Conservation (phyloP, 2,329 filamentous ascomycete genomes). For the Ceratocystis ficicola region DNA sequence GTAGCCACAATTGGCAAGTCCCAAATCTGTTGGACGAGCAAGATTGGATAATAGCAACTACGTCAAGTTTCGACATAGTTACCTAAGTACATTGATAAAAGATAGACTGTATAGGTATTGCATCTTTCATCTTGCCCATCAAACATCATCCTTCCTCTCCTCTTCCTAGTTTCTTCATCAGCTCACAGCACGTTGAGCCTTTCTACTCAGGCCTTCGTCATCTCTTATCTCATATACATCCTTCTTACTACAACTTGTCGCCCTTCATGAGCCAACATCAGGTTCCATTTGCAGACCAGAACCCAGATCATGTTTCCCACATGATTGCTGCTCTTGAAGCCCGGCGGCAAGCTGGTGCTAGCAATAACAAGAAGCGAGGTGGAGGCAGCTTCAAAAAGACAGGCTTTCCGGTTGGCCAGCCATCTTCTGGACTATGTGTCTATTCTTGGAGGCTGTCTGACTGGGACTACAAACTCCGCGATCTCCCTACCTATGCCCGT, state of each 20-base stretch:
- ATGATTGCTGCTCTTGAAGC: constrained; percentile 54
- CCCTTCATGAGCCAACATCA: constrained; percentile 23
- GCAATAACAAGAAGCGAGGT: constrained; percentile 37
- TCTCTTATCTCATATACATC: too few species aligned
- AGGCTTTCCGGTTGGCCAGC: constrained; percentile 56
- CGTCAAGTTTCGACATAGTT: too few species aligned
- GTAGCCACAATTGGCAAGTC: too few species aligned
- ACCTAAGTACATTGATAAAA: too few species aligned
- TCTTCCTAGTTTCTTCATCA: too few species aligned
- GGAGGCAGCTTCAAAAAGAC: constrained; percentile 64
- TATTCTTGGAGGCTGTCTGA: constrained; percentile 91
- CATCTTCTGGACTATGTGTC: constrained; percentile 53
- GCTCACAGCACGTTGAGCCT: too few species aligned
- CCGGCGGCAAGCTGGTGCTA: constrained; percentile 34
- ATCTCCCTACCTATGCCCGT: constrained; percentile 82
- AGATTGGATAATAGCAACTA: too few species aligned
- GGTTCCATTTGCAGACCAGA: constrained; percentile 56
- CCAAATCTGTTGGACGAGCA: too few species aligned
- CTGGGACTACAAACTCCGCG: constrained; percentile 83
- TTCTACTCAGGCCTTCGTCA: too few species aligned
- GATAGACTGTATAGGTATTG: too few species aligned
- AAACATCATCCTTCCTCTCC: too few species aligned
- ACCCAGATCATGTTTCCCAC: constrained; percentile 51
- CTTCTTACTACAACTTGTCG: background rate
- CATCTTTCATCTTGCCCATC: too few species aligned